Percentiles rank a stretch among this genome's conserved stretches.
These are phyloP conservation scores for Xerocomellus dryophilus DNA, from an alignment of 768 basidiomycete genomes.

Conservation along the genomic window DNA sequence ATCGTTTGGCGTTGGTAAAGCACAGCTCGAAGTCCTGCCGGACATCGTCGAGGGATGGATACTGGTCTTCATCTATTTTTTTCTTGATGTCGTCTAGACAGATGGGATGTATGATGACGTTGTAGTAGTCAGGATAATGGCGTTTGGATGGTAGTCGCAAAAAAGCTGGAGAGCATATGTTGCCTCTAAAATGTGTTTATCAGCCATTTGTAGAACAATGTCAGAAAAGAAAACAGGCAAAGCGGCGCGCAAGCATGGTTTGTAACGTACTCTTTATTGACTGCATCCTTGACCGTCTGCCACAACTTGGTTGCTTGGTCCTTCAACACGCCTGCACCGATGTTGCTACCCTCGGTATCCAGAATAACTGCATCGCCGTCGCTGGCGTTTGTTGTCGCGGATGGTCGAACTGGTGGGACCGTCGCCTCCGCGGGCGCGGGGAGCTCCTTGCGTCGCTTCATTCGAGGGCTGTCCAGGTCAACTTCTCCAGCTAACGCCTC, in stretches of 20 bases:
- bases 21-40: conserved; percentile 72
- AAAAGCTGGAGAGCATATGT: conserved; percentile 61
- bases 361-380: conserved; percentile 22
- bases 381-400: conserved; percentile 32
- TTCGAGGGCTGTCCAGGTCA: conserved; percentile 45
- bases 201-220: conserved; percentile 33
- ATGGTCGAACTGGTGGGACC: conserved; percentile 29
- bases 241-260: conserved; percentile 36
- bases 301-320: conserved; percentile 71
- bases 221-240: conserved; percentile 44
- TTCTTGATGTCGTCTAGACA: conserved; percentile 88
- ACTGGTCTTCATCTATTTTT: conserved; percentile 57
- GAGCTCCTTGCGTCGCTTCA: conserved; percentile 50
- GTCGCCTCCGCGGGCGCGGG: conserved; percentile 41
- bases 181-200: conserved; percentile 49
- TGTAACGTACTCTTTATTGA: conserved; percentile 83
- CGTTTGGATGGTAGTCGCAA: conserved; percentile 67
- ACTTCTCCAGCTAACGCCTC: conserved; percentile 37
- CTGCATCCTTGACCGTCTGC: conserved; percentile 77
- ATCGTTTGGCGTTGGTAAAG: conserved; percentile 78
- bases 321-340: conserved; percentile 42
- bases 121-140: conserved; percentile 85
- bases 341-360: conserved; percentile 20
- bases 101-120: conserved; percentile 74
- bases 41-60: conserved; percentile 63